These are phyloP conservation scores for Bipolaris oryzae DNA, from an alignment of 2,329 filamentous ascomycete species.

Conservation along the genomic window DNA sequence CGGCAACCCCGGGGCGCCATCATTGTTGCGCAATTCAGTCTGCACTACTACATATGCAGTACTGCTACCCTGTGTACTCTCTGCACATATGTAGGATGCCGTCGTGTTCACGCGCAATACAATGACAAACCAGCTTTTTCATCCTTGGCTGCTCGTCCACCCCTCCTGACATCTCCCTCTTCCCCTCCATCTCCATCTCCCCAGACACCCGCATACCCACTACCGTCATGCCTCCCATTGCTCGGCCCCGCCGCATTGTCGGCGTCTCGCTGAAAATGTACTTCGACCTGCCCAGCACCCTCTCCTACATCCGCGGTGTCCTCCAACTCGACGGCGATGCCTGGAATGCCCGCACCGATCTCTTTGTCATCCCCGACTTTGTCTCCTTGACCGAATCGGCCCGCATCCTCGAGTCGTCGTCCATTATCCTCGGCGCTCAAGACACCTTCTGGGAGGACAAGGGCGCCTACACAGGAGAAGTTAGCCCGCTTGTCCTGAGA, in stretches of 20 bases:
- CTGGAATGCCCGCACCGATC: slow-evolving; percentile 63
- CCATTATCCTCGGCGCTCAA: slow-evolving; percentile 73
- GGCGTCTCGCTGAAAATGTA: slow-evolving; percentile 82
- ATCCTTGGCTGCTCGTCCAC: too few species aligned
- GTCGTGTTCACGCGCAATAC: neutral
- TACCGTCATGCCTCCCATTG: slow-evolving; percentile 37
- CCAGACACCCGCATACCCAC: neutral
- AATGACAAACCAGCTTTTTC: neutral
- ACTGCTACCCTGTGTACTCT: too few species aligned
- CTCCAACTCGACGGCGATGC: slow-evolving; percentile 58
- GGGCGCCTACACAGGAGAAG: slow-evolving; percentile 79
- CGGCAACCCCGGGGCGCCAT: slow-evolving; percentile 7
- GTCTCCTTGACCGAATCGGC: slow-evolving; percentile 66
- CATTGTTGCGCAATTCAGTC: neutral
- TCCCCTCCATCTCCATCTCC: neutral
- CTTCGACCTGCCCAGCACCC: slow-evolving; percentile 70
- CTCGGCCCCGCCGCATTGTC: slow-evolving; percentile 65
- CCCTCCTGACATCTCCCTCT: neutral
- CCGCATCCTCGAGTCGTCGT: slow-evolving; percentile 56
- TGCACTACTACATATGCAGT: too few species aligned
- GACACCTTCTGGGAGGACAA: slow-evolving; percentile 72
- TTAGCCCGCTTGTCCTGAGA: slow-evolving; percentile 70
- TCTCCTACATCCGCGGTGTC: slow-evolving; percentile 54
- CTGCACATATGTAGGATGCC: too few species aligned
- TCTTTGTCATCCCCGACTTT: slow-evolving; percentile 82